Percentiles rank a stretch among this genome's conserved stretches.
phyloP scores from a whole-genome alignment of 1,139 yeast species.

The Sporopachydermia cereana region DNA sequence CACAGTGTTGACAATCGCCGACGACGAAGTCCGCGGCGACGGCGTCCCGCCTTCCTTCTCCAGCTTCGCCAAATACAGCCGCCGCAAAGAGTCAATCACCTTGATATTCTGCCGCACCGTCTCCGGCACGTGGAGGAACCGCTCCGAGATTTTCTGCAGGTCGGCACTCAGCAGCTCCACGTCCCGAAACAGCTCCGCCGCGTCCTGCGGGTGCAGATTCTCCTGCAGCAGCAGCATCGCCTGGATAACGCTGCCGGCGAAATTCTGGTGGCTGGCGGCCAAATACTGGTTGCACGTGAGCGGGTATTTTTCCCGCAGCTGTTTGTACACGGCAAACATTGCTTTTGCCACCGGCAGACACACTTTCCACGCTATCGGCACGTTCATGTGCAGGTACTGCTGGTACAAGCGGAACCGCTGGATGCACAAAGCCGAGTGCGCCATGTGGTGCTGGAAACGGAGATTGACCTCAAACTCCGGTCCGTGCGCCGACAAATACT shows the following conservation, averaged over 20 bases:
- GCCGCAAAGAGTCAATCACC: neutral
- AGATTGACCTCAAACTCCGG: constrained; percentile 10
- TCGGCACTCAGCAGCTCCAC: constrained; percentile 19
- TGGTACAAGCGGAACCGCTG: constrained; percentile 22
- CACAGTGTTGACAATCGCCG: constrained; percentile 5
- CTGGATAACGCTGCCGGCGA: constrained; percentile 20
- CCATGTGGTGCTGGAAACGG: constrained; percentile 21
- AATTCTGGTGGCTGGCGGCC: constrained; percentile 20
- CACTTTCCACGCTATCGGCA: constrained; percentile 20
- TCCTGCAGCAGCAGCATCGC: constrained; percentile 18
- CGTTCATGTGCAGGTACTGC: constrained; percentile 17
- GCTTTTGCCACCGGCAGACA: constrained; percentile 18
- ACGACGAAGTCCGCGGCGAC: neutral
- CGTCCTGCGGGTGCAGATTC: constrained; percentile 15
- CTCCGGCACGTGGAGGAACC: constrained; percentile 2
- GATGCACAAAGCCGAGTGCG: constrained; percentile 21
- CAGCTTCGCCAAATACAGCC: neutral
- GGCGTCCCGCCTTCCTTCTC: constrained; percentile 4
- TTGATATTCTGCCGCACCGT: neutral
- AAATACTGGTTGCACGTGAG: constrained; percentile 16
- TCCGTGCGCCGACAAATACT: neutral
- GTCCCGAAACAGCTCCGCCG: constrained; percentile 16
- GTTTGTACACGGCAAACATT: constrained; percentile 18
- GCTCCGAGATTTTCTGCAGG: constrained; percentile 13
- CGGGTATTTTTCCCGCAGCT: constrained; percentile 14